Base-by-base conservation (phyloP, 257 asterid genomes). In the Gynochthodes officinalis region DNA sequence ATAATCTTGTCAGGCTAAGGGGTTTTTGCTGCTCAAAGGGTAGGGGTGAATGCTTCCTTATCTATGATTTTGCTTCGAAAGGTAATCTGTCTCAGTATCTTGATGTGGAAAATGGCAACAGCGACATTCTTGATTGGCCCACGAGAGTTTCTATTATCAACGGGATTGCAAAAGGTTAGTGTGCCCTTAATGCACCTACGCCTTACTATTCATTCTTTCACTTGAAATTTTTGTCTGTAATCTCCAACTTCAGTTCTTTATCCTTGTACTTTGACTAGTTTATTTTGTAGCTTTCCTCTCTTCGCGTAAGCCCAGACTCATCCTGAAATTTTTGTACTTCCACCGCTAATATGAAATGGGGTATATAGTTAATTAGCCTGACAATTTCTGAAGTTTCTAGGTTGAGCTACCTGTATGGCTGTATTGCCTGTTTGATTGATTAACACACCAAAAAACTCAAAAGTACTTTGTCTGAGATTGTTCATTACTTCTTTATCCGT, bases 21-120 rank as follows among this genome's bases (percentile, higher is more conserved):
- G 99, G 99, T 0, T 92, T 90, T 35, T 95, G 98, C 54, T 86
- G 91, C 76, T 95, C 99, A 6, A 89, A 87, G 73, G 97, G 95
- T 23, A 77, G 99, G 70, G 96, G 97, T 0, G 99, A 89, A 64
- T 92, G 96, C 72, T 92, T 92, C 82, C 77, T 95, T 61, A 78
- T 95, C 62, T 92, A 89, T 46, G 91, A 92, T 15, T 95, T 85
- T 57, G 98, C 90, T 61, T 68, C 86, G 0, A 85, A 81, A 15
- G 99, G 99, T 46, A 86, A 76, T 71, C 80, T 95, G 75, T 84
- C 93, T 16, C 78, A 46, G 61, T 92, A 80, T 78, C 90, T 95
- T 16, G 97, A 90, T 77, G 79, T 49, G 11, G 88, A 75, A 23
- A 89, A 76, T 60, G 85, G 70, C 52, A 72, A 77, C 49, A 48